Evolutionary conservation across 257 asterid genomes (phyloP).

Genomic region (Scutellaria minor): DNA sequence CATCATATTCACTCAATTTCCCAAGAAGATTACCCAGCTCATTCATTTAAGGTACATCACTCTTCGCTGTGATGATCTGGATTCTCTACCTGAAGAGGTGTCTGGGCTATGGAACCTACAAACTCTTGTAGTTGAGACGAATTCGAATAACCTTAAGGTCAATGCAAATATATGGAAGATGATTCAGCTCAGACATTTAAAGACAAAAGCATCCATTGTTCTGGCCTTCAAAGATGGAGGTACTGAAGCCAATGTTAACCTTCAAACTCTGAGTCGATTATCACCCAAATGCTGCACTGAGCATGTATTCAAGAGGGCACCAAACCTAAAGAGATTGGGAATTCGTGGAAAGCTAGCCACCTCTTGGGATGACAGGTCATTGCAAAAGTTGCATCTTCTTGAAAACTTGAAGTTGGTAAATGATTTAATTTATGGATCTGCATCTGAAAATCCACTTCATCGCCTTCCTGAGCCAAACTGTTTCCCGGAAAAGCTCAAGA

Average conservation of each 20-base stretch:
- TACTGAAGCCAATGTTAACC: constrained; percentile 3
- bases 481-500: constrained; percentile 42
- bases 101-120: constrained; percentile 46
- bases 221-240: background rate
- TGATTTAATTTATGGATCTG: background rate
- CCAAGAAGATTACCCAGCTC: constrained; percentile 25
- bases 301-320: constrained; percentile 20
- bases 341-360: constrained; percentile 34
- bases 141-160: background rate
- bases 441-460: constrained; percentile 1
- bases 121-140: constrained; percentile 37
- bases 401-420: constrained; percentile 45
- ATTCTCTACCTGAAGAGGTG: constrained; percentile 35
- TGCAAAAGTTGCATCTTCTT: constrained; percentile 12
- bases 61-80: constrained; percentile 24
- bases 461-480: constrained; percentile 26
- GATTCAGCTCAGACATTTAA: constrained; percentile 46
- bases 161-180: constrained; percentile 39
- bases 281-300: constrained; percentile 36
- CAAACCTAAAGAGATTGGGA: constrained; percentile 32
- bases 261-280: constrained; percentile 41
- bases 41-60: constrained; percentile 50
- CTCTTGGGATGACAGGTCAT: background rate
- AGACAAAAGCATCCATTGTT: constrained; percentile 40
- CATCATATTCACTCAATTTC: constrained; percentile 40